phyloP scores from a whole-genome alignment of 106 monocot genomes.

The Allium fistulosum region DNA sequence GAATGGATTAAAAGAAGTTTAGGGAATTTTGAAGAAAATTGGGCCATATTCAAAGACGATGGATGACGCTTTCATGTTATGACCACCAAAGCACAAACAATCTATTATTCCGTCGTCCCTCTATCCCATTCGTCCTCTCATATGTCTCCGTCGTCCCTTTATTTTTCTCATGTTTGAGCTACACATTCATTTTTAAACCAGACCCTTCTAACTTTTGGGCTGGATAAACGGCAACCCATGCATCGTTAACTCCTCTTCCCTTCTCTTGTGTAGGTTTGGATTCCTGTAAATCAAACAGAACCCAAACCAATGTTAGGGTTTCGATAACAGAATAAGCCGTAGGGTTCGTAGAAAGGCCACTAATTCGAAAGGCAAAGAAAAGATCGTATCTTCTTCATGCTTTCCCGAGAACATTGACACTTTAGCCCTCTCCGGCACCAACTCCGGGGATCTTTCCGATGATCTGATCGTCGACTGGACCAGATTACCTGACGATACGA shows the following conservation, averaged over 20 bases:
- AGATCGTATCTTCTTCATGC: constrained; percentile 15
- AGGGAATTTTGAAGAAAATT: no score
- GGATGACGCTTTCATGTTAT: no score
- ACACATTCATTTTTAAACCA: no score
- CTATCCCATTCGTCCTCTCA: no score
- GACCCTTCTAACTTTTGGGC: background rate
- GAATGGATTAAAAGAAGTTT: no score
- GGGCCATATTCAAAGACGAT: no score
- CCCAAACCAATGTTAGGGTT: constrained; percentile 2
- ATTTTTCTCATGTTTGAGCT: no score
- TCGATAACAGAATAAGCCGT: constrained; percentile 41
- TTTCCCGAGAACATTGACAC: constrained; percentile 16
- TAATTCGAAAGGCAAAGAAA: constrained; percentile 46
- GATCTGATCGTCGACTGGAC: constrained; percentile 59
- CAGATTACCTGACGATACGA: constrained; percentile 69
- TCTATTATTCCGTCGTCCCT: no score
- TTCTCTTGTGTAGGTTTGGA: background rate
- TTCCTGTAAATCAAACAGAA: background rate
- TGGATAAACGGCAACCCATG: background rate
- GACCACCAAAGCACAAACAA: no score
- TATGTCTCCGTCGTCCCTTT: no score
- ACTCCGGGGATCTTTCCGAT: constrained; percentile 1
- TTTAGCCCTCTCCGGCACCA: constrained; percentile 5
- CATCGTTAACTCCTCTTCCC: background rate
- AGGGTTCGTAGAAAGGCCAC: constrained; percentile 46